These are phyloP conservation scores for Eragrostis tef DNA, from an alignment of 202 grass and related monocot genomes.

Conservation along the genomic window DNA sequence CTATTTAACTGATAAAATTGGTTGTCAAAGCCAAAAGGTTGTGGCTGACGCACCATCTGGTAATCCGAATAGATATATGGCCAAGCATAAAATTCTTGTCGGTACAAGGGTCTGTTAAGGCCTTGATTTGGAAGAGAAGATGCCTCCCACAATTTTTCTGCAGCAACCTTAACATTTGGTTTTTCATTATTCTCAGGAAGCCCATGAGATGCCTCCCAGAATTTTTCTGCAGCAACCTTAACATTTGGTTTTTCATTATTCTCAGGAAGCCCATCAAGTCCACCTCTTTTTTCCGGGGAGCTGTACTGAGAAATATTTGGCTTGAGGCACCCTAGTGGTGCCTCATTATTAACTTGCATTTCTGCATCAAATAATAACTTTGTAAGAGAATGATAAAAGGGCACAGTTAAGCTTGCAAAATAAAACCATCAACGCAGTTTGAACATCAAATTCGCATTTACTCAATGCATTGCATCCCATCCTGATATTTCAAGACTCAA, in stretches of 20 bases:
- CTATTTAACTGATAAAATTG: constrained; percentile 70
- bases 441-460: constrained; percentile 18
- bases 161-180: constrained; percentile 50
- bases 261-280: constrained; percentile 62
- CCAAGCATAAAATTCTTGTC: constrained; percentile 64
- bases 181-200: constrained; percentile 64
- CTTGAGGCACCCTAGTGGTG: constrained; percentile 67
- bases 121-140: constrained; percentile 63
- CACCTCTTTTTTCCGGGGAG: constrained; percentile 50
- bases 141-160: constrained; percentile 56
- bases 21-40: constrained; percentile 54
- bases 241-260: constrained; percentile 58
- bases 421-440: constrained; percentile 4
- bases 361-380: constrained; percentile 59
- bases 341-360: constrained; percentile 83
- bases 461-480: background rate
- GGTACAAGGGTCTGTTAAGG: constrained; percentile 58
- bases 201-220: constrained; percentile 59
- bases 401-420: constrained; percentile 37
- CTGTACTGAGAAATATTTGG: constrained; percentile 66
- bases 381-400: constrained; percentile 50
- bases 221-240: constrained; percentile 49
- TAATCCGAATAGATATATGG: constrained; percentile 71
- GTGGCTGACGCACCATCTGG: constrained; percentile 53
- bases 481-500: constrained; percentile 32